Percentiles rank a stretch among this genome's conserved stretches.
phyloP scores from a whole-genome alignment of 257 asterid species.

The Primulina huaijiensis region DNA sequence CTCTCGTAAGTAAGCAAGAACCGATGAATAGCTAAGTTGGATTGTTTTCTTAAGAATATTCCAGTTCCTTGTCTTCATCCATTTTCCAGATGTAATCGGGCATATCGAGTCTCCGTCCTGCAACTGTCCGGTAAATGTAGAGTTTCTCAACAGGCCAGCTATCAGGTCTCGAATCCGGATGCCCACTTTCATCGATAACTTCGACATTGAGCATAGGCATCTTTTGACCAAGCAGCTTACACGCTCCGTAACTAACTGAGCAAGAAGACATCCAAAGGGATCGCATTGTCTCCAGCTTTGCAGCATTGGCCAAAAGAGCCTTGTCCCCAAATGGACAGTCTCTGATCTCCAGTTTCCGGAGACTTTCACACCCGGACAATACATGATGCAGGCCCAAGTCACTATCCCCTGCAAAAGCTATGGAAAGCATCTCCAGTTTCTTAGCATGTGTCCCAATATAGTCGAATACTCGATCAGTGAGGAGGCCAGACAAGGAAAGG shows the following conservation, averaged over 20 bases:
- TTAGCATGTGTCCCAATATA: slow-evolving; percentile 78
- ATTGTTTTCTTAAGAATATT: slow-evolving; percentile 36
- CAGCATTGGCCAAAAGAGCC: slow-evolving; percentile 91
- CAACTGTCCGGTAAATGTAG: slow-evolving; percentile 74
- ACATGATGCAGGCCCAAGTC: slow-evolving; percentile 87
- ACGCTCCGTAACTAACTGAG: slow-evolving; percentile 83
- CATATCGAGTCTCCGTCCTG: slow-evolving; percentile 81
- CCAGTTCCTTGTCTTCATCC: slow-evolving; percentile 44
- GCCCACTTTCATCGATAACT: slow-evolving; percentile 90
- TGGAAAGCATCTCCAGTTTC: slow-evolving; percentile 90
- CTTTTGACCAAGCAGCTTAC: slow-evolving; percentile 80
- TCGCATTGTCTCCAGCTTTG: slow-evolving; percentile 99
- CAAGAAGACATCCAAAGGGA: slow-evolving; percentile 99
- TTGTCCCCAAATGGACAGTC: slow-evolving; percentile 96
- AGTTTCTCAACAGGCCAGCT: slow-evolving; percentile 73
- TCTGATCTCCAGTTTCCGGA: slow-evolving; percentile 86
- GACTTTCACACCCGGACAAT: slow-evolving; percentile 82
- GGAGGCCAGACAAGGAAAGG: slow-evolving; percentile 83
- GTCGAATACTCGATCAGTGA: slow-evolving; percentile 70
- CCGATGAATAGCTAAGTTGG: neutral
- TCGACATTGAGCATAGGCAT: slow-evolving; percentile 84
- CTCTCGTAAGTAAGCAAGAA: neutral
- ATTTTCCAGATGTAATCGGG: slow-evolving; percentile 81
- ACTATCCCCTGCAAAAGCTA: slow-evolving; percentile 92
- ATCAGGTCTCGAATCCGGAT: slow-evolving; percentile 70